Base-by-base conservation (phyloP, 2,329 filamentous ascomycete species). In the Cordyceps farinosa region DNA sequence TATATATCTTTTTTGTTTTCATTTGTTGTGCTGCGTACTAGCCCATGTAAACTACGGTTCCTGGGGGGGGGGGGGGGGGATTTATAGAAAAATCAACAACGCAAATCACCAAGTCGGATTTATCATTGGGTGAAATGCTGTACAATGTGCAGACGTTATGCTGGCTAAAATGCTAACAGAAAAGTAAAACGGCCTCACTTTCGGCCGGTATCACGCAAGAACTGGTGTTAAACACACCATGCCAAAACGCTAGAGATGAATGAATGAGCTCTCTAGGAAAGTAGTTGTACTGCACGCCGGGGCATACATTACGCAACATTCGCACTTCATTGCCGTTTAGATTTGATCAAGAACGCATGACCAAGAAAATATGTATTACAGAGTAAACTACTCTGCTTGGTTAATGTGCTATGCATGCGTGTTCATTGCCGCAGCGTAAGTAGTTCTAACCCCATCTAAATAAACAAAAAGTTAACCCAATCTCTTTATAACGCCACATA, bases 31-130 rank as follows among this genome's bases (percentile, higher is more conserved):
- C 13, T 52, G 34, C 27, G 45, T 27, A 27, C 52, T 27, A 34
- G 61, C 61, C 53, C 53, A 42, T 63, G 53, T 63, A 63, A 63
- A 63, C 61, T 63, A 63, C 45, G 53, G 61, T 57, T 50, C 61
- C 27, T 50, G 45, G 61, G 36, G 30, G 51, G 36, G 22, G 22
- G 45, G 61, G 36, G 30, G 51, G 36, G 22, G 22, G 22, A 22
- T 22, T 22, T 51, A 52, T 29, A 61, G 22, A 47, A 36, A 53
- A 15, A 15, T 3, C n/a, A 38, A 22, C 8, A 3, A 53, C 30
- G 3, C 50, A 29, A 30, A 47, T 22, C 22, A 42, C 17, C 8
- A 27, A 27, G 48, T 15, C 17, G 11, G 22, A 8, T 50, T 29
- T 11, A 10, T 48, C 8, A 3, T 45, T 7, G 42, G 13, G 30